Conservation (phyloP, 805 yeast genomes). For the Hanseniaspora singularis region DNA sequence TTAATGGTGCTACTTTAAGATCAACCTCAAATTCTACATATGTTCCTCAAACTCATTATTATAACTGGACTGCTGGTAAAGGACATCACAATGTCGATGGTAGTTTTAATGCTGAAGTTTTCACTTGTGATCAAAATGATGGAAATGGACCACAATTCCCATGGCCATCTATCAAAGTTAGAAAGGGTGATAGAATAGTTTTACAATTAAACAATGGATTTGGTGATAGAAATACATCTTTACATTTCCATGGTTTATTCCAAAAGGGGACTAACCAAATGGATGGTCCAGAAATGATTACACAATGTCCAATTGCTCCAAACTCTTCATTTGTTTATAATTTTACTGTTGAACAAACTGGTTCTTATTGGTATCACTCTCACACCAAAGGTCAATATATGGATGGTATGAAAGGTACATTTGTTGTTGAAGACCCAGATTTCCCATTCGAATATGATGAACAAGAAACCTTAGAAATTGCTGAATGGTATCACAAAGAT, state of each 20-base stretch:
- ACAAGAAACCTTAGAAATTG: constrained; percentile 53
- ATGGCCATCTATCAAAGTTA: constrained; percentile 69
- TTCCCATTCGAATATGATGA: constrained; percentile 71
- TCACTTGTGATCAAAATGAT: constrained; percentile 27
- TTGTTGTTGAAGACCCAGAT: constrained; percentile 60
- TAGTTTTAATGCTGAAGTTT: constrained; percentile 31
- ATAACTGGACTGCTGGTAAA: constrained; percentile 56
- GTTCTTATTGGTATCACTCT: constrained; percentile 96
- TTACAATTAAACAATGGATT: constrained; percentile 68
- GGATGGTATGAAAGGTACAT: constrained; percentile 78
- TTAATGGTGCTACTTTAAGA: neutral
- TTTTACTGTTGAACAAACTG: constrained; percentile 79
- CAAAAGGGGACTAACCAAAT: constrained; percentile 53
- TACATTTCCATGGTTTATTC: constrained; percentile 93
- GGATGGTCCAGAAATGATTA: constrained; percentile 86
- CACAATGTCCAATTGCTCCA: constrained; percentile 88
- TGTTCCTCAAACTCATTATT: constrained; percentile 38
- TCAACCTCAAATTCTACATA: constrained; percentile 7
- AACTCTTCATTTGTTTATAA: constrained; percentile 66
- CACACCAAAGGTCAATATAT: constrained; percentile 84
- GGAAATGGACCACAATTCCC: constrained; percentile 46
- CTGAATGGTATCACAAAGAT: constrained; percentile 77
- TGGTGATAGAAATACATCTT: constrained; percentile 50
- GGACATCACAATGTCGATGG: constrained; percentile 36
- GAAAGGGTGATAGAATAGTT: constrained; percentile 66